Percentiles rank a stretch among this genome's conserved stretches.
phyloP scores from a whole-genome alignment of 345 rosid genomes.

The Eucalyptus cloeziana region DNA sequence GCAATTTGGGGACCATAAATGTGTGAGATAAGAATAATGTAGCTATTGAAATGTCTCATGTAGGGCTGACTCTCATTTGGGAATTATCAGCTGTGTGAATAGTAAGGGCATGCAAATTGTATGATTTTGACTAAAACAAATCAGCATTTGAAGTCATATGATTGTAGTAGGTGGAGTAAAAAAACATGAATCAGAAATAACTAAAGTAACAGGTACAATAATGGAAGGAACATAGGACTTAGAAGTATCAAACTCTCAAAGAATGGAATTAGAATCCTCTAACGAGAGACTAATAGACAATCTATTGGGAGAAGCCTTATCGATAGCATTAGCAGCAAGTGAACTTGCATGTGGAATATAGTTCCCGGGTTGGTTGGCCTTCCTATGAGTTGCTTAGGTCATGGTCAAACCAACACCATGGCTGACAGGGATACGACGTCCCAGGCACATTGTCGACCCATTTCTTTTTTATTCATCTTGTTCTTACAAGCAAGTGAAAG shows the following conservation, averaged over 20 bases:
- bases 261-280: not conserved
- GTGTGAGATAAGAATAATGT: not conserved
- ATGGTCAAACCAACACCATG: too few species aligned
- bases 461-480: too few species aligned
- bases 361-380: not conserved
- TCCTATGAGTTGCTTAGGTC: not conserved
- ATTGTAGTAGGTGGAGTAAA: not conserved
- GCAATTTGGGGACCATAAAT: not conserved
- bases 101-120: not conserved
- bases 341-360: not conserved
- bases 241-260: not conserved
- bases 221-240: too few species aligned
- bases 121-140: not conserved
- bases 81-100: not conserved
- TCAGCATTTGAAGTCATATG: not conserved
- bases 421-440: rapidly evolving
- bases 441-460: too few species aligned
- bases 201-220: too few species aligned
- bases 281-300: not conserved
- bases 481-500: too few species aligned
- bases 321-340: not conserved
- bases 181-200: not conserved
- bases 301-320: not conserved
- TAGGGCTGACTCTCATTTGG: not conserved
- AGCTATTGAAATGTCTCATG: not conserved